These are phyloP conservation scores for Saccharomycopsis babjevae DNA, from an alignment of 805 yeast genomes.

Conservation along the genomic window DNA sequence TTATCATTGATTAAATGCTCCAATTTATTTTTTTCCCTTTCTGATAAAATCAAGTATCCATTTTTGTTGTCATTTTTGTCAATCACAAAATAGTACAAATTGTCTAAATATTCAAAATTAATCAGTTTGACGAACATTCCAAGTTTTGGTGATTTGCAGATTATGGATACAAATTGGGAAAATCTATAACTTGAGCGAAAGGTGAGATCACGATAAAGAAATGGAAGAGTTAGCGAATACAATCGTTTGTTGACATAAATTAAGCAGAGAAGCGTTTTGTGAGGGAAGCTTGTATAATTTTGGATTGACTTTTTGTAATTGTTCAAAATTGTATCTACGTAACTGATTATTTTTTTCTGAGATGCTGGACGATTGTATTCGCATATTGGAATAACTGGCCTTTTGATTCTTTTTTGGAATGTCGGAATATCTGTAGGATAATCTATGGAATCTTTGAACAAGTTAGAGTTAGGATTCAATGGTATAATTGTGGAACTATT, in stretches of 20 bases:
- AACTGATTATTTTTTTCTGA: conserved; percentile 1
- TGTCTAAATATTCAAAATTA: conserved; percentile 43
- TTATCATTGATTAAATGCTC: conserved; percentile 15
- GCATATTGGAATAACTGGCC: neutral
- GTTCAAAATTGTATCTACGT: conserved; percentile 11
- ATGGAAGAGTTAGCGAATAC: conserved; percentile 40
- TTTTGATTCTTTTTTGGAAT: neutral
- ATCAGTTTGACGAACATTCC: conserved; percentile 47
- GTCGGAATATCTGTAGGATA: neutral
- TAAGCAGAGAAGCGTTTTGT: conserved; percentile 32
- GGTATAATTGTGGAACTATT: neutral
- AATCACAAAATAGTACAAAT: conserved; percentile 9
- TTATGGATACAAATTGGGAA: conserved; percentile 65
- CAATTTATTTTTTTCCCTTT: conserved; percentile 13
- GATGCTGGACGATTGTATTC: neutral
- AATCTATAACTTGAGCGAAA: conserved; percentile 68
- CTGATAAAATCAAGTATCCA: conserved; percentile 10
- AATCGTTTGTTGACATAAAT: conserved; percentile 44
- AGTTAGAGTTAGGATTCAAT: neutral
- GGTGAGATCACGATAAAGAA: conserved; percentile 42
- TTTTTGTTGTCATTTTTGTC: conserved; percentile 1
- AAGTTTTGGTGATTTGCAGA: conserved; percentile 45
- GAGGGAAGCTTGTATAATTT: conserved; percentile 6
- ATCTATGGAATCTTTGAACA: neutral
- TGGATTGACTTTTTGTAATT: conserved; percentile 13